Evolutionary conservation across 768 basidiomycete genomes (phyloP), one percentile per base, ranked within the genome.

Genomic region (Pisolithus marmoratus): DNA sequence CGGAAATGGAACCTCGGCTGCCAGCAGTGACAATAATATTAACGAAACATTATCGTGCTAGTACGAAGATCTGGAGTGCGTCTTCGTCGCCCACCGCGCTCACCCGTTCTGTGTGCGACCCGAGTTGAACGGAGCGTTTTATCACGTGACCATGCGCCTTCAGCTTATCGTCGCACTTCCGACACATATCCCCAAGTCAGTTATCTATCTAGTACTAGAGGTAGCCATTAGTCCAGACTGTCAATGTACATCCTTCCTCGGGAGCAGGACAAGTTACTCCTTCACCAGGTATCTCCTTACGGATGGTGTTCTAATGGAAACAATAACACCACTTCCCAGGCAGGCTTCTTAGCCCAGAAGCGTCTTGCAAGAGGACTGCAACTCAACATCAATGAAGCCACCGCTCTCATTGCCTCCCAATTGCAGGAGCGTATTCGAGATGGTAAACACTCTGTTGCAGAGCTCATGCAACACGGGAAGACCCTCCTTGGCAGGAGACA

Each of bases 381-480:
- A 50, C 80, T 98, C 50, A 98, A 98, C 70, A 72, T 84, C 55
- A 80, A 89, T 3, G 96, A 99, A 70, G 86, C 94, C 0, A 80
- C 84, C 14, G 94, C 91, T 2, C 79, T 99, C 8, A 93, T 99
- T 57, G 85, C 93, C 2, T 83, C 82, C n/a, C 88, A 91, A 60
- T 80, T 97, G 2, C 95, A 98, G 60, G 95, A 97, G 67, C 81
- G 83, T 45, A 95, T 96, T 60, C 79, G 96, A 9, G 96, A 98
- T 87, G 95, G 94, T 3, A 65, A 70, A 15, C 78, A 93, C 64
- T 82, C 83, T 0, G 94, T 98, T 8, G 79, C 90, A 0, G 82
- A 97, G 55, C 72, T 99, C n/a, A 95, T 95, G 94, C 84, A 91
- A 45, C 75, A 88, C 60, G 96, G 96, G 7, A 97, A 94, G 74